These are phyloP conservation scores for Moniliella sp. DNA, from an alignment of 1,284 basidiomycete species.

Conservation along the genomic window DNA sequence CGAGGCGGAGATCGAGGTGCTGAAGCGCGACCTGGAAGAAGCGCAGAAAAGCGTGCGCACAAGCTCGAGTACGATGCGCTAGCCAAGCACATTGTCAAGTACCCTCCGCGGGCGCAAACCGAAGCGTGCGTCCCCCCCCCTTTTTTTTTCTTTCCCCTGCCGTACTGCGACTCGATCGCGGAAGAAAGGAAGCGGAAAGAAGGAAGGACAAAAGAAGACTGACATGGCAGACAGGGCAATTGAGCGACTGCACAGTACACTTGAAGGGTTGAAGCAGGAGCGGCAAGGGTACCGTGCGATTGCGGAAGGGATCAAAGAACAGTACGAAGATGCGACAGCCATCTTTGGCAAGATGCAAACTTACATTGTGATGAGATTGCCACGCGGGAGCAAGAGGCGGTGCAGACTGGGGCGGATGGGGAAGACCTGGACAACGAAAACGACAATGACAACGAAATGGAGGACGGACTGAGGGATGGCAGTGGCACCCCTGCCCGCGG, in stretches of 20 bases:
- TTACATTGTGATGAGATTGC: not conserved
- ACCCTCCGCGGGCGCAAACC: not conserved
- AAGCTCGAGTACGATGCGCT: not conserved
- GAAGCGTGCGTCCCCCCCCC: not conserved
- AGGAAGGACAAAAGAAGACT: no score
- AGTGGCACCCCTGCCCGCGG: no score
- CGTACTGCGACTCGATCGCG: no score
- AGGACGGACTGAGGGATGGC: no score
- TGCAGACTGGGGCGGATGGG: not conserved
- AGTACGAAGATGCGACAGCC: not conserved
- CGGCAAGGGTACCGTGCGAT: not conserved
- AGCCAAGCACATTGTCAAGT: not conserved
- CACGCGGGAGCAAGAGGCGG: not conserved
- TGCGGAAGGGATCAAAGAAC: not conserved
- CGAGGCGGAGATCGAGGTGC: not conserved
- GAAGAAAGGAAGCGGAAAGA: no score
- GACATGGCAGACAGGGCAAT: no score
- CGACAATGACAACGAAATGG: not conserved
- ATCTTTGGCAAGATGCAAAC: not conserved
- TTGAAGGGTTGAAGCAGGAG: no score
- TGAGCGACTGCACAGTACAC: no score
- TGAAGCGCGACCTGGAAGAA: not conserved
- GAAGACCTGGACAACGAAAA: not conserved
- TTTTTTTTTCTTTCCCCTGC: no score
- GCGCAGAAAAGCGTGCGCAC: not conserved